phyloP scores from a whole-genome alignment of 345 rosid species.

The Pistacia vera region DNA sequence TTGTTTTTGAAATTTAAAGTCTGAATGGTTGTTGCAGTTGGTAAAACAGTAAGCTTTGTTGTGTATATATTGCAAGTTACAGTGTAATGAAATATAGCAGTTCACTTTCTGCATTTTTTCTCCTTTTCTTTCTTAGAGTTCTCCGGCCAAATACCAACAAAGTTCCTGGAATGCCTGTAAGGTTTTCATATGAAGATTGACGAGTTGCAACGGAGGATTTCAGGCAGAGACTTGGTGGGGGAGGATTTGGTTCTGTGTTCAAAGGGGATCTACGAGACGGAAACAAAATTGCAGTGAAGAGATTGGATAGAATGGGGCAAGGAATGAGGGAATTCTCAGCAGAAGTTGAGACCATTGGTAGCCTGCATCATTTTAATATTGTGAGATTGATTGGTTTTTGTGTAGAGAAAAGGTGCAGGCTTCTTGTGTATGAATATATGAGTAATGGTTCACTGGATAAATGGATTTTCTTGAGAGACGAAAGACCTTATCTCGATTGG shows the following conservation, averaged over 20 bases:
- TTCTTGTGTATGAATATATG: conserved; percentile 34
- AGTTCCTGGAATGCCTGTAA: conserved; percentile 23
- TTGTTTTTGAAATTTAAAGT: no score
- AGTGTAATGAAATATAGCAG: no score
- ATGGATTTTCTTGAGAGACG: conserved; percentile 27
- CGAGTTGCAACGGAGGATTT: conserved; percentile 18
- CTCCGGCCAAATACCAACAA: no score
- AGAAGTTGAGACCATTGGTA: conserved; percentile 38
- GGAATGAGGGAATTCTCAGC: conserved; percentile 30
- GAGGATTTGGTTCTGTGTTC: conserved; percentile 30
- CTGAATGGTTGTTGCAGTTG: no score
- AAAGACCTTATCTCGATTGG: conserved; percentile 22
- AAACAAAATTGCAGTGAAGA: conserved; percentile 23
- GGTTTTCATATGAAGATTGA: conserved; percentile 22
- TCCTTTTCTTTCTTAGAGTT: no score
- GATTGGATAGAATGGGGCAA: conserved; percentile 14
- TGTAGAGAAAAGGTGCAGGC: conserved; percentile 27
- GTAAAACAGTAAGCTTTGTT: no score
- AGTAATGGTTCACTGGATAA: conserved; percentile 32
- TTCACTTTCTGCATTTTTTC: no score
- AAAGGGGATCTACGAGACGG: conserved; percentile 18
- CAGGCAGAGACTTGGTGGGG: conserved; percentile 15
- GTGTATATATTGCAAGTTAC: no score
- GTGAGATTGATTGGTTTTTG: conserved; percentile 37
- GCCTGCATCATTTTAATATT: conserved; percentile 36